Conservation (phyloP, 371 early-diverging fungal genomes). For the Edhazardia aedis region DNA sequence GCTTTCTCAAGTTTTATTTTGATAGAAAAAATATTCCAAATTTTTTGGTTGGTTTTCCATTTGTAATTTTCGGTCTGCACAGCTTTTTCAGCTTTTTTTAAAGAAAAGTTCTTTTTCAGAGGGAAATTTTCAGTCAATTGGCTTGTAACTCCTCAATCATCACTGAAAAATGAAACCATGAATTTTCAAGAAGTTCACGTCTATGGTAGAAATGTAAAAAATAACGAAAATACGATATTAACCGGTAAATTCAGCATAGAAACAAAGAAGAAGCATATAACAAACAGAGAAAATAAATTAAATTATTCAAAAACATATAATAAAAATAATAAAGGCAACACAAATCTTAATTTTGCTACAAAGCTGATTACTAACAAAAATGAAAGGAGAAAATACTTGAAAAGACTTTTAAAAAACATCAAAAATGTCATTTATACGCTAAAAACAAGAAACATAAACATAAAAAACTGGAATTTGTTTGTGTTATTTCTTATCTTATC, state of each 20-base stretch:
- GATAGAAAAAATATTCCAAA: slow-evolving; percentile 38
- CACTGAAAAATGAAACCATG: too few relatives aligned
- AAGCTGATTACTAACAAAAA: neutral
- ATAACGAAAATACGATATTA: too few relatives aligned
- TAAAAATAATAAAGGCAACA: too few relatives aligned
- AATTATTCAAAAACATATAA: too few relatives aligned
- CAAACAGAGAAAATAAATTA: too few relatives aligned
- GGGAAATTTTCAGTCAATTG: too few relatives aligned
- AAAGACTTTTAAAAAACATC: neutral
- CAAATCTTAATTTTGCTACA: neutral
- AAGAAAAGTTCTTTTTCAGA: too few relatives aligned
- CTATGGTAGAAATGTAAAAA: too few relatives aligned
- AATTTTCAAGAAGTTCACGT: too few relatives aligned
- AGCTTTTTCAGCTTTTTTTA: slow-evolving; percentile 5
- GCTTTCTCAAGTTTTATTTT: slow-evolving; percentile 24
- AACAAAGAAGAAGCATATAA: too few relatives aligned
- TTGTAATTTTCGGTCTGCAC: slow-evolving; percentile 23
- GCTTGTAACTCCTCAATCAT: too few relatives aligned
- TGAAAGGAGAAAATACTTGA: neutral
- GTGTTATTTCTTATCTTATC: slow-evolving; percentile 10
- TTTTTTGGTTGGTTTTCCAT: slow-evolving; percentile 36
- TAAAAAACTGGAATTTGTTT: neutral
- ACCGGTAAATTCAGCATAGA: too few relatives aligned
- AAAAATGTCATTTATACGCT: neutral
- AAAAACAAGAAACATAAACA: neutral